Percentiles rank a stretch among this genome's conserved stretches.
These are phyloP conservation scores for Metschnikowia picachoensis DNA, from an alignment of 805 yeast genomes.

Conservation along the genomic window DNA sequence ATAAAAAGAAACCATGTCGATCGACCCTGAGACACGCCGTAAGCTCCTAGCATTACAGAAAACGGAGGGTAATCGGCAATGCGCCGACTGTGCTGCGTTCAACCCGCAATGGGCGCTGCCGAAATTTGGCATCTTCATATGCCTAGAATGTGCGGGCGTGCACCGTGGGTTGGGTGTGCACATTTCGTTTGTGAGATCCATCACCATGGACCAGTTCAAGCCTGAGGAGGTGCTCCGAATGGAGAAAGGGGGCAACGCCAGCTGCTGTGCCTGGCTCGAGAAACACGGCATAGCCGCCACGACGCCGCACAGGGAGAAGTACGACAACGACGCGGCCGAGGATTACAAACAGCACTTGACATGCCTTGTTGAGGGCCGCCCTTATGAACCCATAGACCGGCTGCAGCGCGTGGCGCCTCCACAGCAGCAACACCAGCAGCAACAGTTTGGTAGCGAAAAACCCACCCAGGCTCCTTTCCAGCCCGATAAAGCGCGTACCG, in stretches of 20 bases:
- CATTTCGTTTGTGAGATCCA: conserved; percentile 91
- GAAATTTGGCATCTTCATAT: conserved; percentile 93
- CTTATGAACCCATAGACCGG: conserved; percentile 65
- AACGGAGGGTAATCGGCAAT: conserved; percentile 75
- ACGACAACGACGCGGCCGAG: conserved; percentile 87
- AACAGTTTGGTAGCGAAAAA: conserved; percentile 16
- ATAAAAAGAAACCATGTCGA: conserved; percentile 47
- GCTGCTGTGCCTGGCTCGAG: conserved; percentile 63
- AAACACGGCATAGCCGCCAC: conserved; percentile 65
- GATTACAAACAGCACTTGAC: conserved; percentile 84
- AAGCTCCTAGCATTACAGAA: conserved; percentile 73
- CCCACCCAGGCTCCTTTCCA: conserved; percentile 18
- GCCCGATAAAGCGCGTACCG: conserved; percentile 58
- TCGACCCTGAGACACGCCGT: conserved; percentile 90
- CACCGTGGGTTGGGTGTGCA: conserved; percentile 97
- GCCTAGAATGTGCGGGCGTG: conserved; percentile 96
- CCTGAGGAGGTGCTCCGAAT: conserved; percentile 83
- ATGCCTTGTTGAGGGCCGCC: conserved; percentile 68
- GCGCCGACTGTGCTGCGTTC: conserved; percentile 92
- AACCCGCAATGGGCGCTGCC: conserved; percentile 99
- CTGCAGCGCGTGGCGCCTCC: conserved; percentile 30
- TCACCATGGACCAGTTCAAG: conserved; percentile 98
- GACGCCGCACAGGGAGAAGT: conserved; percentile 69
- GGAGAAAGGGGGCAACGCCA: conserved; percentile 92
- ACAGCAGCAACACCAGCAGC: background rate